Evolutionary conservation across 169 alveolate species (phyloP), one percentile per base, ranked within the genome.

Genomic region (Perkinsus chesapeaki): DNA sequence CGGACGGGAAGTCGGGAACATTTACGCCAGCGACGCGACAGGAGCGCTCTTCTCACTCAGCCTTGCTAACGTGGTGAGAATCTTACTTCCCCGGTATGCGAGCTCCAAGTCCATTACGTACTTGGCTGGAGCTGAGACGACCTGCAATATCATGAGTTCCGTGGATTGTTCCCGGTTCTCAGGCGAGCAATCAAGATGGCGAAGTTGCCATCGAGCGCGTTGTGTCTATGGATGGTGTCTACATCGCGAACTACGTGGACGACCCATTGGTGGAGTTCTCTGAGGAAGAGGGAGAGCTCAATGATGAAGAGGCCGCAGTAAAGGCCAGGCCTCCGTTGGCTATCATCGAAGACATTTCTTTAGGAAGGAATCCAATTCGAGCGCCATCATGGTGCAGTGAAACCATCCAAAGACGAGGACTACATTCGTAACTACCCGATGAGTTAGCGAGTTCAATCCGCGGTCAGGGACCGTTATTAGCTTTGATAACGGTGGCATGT

Each of bases 401-500:
- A 94, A 94, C 92, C 94, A 95, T 39, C 94, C 96, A 94, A 95
- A 96, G 93, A 95, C 95, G 93, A 93, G 96, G 91, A 93, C 95
- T 72, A 94, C 93, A 91, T 92, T 93, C 31, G 94, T 94, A 31
- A 34, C 82, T 16, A 43, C 96, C 94, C 73, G 96, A 94, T 37
- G 94, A 97, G 93, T 91, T 96, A 39, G 98, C 96, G 39, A 94
- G 95, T 47, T 93, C 93, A 38, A 95, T 97, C 27, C n/a, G n/a
- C n/a, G 12, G 82, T 0, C 82, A 60, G 94, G 98, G 92, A 97
- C 99, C 23, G 98, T 96, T 47, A 98, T 98, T 39, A 98, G 99
- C 3, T 98, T 98, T 95, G 98, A 98, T 94, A 98, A 98, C 93
- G 99, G 99, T 38, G 99, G 99, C 19, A 96, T 94, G 93, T 98